phyloP scores from a whole-genome alignment of 495 filamentous ascomycete species.

The Cudoniella acicularis region DNA sequence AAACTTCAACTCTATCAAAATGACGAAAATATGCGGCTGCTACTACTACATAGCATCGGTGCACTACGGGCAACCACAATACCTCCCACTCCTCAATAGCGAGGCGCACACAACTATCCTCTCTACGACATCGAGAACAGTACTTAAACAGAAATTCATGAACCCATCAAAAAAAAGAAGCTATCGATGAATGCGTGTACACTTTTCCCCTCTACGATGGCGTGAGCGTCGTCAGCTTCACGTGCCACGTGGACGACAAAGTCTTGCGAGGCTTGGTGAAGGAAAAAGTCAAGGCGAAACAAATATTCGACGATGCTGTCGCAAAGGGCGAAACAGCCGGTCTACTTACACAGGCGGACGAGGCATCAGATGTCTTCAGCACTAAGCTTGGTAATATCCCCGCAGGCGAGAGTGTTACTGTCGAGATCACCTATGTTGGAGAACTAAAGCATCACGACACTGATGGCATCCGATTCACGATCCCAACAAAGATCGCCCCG shows the following conservation, averaged over 20 bases:
- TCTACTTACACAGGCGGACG: constrained; percentile 54
- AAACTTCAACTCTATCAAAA: not conserved
- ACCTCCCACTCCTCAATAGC: constrained; percentile 53
- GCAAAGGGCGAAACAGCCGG: constrained; percentile 55
- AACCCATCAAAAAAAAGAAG: constrained; percentile 42
- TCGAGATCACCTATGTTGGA: constrained; percentile 60
- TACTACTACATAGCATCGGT: constrained; percentile 16
- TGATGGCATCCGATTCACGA: constrained; percentile 60
- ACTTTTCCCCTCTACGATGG: constrained; percentile 67
- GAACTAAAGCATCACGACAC: constrained; percentile 65
- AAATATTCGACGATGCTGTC: constrained; percentile 51
- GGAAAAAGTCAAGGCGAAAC: constrained; percentile 52
- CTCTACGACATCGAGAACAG: constrained; percentile 52
- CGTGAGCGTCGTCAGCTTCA: constrained; percentile 60
- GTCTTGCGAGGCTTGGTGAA: constrained; percentile 57
- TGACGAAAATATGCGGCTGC: constrained; percentile 20
- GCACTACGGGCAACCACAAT: constrained; percentile 22
- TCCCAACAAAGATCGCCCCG: constrained; percentile 60
- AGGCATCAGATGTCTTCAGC: constrained; percentile 59
- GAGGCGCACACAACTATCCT: constrained; percentile 50
- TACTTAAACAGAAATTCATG: constrained; percentile 57
- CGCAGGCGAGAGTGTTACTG: constrained; percentile 43
- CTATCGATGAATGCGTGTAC: constrained; percentile 53
- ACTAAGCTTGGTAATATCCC: constrained; percentile 63
- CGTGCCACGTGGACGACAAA: constrained; percentile 47